Percentiles rank a stretch among this genome's conserved stretches.
These are phyloP conservation scores for Diplosphaera chodatii DNA, from an alignment of 139 green algal species.

Conservation along the genomic window DNA sequence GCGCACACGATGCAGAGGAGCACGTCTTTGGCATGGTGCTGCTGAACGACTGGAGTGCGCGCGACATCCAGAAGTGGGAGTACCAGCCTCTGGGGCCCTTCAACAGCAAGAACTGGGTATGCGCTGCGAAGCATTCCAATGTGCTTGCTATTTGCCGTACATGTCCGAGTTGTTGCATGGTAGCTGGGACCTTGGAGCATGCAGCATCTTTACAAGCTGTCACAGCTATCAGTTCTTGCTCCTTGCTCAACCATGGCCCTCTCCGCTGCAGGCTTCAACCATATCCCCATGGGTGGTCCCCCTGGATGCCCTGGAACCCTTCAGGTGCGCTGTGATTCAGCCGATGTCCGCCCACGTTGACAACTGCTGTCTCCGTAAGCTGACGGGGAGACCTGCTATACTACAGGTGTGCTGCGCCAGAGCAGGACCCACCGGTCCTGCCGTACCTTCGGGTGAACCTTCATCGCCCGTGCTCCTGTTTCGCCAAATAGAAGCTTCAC, in stretches of 20 bases:
- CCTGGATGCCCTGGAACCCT: slow-evolving; percentile 80
- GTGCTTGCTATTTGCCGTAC: not conserved
- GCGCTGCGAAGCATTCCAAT: too few species aligned
- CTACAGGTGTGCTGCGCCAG: slow-evolving; percentile 29
- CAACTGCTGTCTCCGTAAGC: too few species aligned
- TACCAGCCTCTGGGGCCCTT: slow-evolving; percentile 90
- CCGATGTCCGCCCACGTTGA: too few species aligned
- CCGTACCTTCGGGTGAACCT: slow-evolving; percentile 55
- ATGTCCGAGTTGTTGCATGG: too few species aligned
- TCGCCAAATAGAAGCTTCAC: too few species aligned
- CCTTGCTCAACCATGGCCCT: too few species aligned
- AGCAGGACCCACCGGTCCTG: slow-evolving; percentile 61
- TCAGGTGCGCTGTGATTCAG: slow-evolving; percentile 19
- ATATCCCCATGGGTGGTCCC: slow-evolving; percentile 92
- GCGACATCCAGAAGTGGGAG: slow-evolving; percentile 95
- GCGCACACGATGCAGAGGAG: slow-evolving; percentile 42
- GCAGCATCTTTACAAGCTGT: too few species aligned
- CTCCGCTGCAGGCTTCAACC: slow-evolving; percentile 67
- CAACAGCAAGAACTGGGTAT: slow-evolving; percentile 85
- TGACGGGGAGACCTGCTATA: not conserved
- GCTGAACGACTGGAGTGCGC: slow-evolving; percentile 93
- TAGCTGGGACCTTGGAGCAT: not conserved
- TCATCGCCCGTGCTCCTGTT: too few species aligned
- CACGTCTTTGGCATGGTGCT: slow-evolving; percentile 91
- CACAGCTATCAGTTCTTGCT: too few species aligned